Percentiles rank a stretch among this genome's conserved stretches.
phyloP scores from a whole-genome alignment of 2,329 filamentous ascomycete genomes.

The Aspergillus fructus region DNA sequence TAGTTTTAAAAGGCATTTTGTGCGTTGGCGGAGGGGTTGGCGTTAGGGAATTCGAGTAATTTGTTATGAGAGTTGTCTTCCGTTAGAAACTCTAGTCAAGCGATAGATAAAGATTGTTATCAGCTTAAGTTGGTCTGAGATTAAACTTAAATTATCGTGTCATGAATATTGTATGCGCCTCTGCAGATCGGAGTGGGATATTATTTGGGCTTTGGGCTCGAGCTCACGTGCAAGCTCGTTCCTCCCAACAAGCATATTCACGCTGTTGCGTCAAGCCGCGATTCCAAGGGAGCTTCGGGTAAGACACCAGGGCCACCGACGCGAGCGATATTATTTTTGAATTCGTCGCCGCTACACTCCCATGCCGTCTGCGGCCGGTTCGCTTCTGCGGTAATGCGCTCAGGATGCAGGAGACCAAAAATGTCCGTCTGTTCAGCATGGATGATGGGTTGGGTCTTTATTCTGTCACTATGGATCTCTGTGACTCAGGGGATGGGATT shows the following conservation, averaged over 20 bases:
- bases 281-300: conserved; percentile 6
- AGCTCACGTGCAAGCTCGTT: conserved; percentile 18
- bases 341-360: conserved; percentile 25
- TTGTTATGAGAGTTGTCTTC: neutral
- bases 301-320: conserved; percentile 17
- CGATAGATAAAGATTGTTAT: too few species aligned
- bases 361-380: conserved; percentile 25
- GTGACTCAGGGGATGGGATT: conserved; percentile 36
- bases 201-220: conserved; percentile 30
- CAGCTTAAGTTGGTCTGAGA: neutral
- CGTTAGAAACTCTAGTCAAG: too few species aligned
- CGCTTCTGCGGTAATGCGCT: conserved; percentile 39
- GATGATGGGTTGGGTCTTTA: conserved; percentile 33
- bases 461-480: conserved; percentile 37
- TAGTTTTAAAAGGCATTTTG: neutral
- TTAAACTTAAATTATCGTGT: neutral
- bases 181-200: conserved; percentile 22
- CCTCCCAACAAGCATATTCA: conserved; percentile 2
- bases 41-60: neutral
- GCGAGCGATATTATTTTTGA: conserved; percentile 24
- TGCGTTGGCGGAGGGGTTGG: neutral
- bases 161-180: neutral
- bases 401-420: conserved; percentile 39
- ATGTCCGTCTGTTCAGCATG: conserved; percentile 37
- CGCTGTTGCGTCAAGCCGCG: conserved; percentile 4